Percentiles rank a stretch among this genome's conserved stretches.
These are phyloP conservation scores for Chrysanthemum makinoi DNA, from an alignment of 129 eudicot genomes.

Conservation along the genomic window DNA sequence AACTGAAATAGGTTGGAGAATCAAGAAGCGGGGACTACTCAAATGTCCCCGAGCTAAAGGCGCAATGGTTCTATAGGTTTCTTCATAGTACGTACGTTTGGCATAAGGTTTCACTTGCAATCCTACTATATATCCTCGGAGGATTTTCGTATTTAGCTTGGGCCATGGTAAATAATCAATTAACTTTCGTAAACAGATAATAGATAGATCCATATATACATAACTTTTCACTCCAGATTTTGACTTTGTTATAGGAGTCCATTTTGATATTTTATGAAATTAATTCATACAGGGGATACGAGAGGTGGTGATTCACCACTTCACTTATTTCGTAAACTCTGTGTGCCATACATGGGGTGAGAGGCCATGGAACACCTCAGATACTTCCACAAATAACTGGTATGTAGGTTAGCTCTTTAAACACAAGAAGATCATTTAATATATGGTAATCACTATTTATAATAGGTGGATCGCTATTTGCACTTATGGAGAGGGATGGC, in stretches of 20 bases:
- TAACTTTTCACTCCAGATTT: background rate
- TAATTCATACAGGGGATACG: slow-evolving; percentile 13
- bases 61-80: slow-evolving; percentile 27
- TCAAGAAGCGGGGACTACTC: slow-evolving; percentile 22
- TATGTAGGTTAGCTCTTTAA: background rate
- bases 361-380: slow-evolving; percentile 18
- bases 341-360: slow-evolving; percentile 18
- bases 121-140: slow-evolving; percentile 18
- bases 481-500: slow-evolving; percentile 82
- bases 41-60: slow-evolving; percentile 23
- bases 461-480: slow-evolving; percentile 68
- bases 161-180: slow-evolving; percentile 23
- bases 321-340: background rate
- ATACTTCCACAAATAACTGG: slow-evolving; percentile 26
- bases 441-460: background rate
- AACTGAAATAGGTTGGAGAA: slow-evolving; percentile 23
- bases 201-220: background rate
- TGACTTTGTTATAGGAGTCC: background rate
- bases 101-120: slow-evolving; percentile 8
- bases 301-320: background rate
- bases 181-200: background rate
- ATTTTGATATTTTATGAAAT: too few relatives aligned
- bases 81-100: slow-evolving; percentile 22
- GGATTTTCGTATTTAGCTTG: slow-evolving; percentile 32
- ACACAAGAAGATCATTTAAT: too few relatives aligned